Evolutionary conservation across 306 rosid species (phyloP).

Genomic region (Purshia tridentata): DNA sequence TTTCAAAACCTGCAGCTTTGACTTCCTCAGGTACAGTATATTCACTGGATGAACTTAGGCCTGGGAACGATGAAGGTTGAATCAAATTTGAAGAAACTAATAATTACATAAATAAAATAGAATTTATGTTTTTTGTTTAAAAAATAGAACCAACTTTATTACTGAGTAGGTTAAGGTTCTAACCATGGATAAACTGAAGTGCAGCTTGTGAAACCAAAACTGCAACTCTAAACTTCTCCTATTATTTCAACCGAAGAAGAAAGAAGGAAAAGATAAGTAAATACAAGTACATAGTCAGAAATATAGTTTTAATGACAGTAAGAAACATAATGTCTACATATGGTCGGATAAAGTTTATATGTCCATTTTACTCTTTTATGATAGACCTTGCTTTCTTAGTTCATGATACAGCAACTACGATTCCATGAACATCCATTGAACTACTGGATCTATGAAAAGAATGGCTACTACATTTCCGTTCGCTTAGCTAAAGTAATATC

Average conservation of each 20-base stretch:
- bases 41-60: conserved; percentile 64
- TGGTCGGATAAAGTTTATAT: not conserved
- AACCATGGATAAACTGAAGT: conserved; percentile 93
- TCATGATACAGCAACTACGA: not conserved
- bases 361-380: not conserved
- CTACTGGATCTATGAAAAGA: not conserved
- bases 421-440: too few relatives aligned
- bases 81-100: conserved; percentile 7
- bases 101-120: not conserved
- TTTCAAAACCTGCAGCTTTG: conserved; percentile 74
- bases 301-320: not conserved
- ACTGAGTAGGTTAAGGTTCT: conserved; percentile 23
- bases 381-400: not conserved
- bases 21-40: conserved; percentile 83
- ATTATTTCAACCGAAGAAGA: conserved; percentile 27
- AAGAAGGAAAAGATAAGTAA: not conserved
- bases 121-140: not conserved
- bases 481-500: not conserved
- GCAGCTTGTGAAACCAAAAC: conserved; percentile 99
- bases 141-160: conserved; percentile 10
- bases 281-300: not conserved
- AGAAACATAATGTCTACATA: not conserved
- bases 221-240: conserved; percentile 99
- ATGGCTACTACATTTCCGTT: not conserved
- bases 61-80: conserved; percentile 39